Conservation (phyloP, 306 rosid genomes). For the Albizia julibrissin region DNA sequence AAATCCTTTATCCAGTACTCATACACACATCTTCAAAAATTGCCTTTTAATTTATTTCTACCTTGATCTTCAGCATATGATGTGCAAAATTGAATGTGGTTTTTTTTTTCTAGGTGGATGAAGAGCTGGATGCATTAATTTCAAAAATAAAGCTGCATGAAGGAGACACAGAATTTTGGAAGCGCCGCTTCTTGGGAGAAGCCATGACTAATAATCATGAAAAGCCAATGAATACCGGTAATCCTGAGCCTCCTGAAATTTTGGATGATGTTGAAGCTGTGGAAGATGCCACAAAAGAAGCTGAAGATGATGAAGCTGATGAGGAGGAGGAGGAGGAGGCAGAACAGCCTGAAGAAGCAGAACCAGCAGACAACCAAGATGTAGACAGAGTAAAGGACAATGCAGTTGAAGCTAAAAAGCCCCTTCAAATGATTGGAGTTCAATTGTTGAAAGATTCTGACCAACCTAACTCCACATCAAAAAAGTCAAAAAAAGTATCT, state of each 20-base stretch:
- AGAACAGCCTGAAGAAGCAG: slow-evolving; percentile 65
- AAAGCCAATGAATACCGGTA: slow-evolving; percentile 37
- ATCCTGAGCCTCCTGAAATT: slow-evolving; percentile 52
- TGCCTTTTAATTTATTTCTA: slow-evolving; percentile 24
- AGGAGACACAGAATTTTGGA: slow-evolving; percentile 96
- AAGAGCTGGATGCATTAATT: slow-evolving; percentile 83
- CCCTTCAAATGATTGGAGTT: slow-evolving; percentile 98
- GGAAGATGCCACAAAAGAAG: slow-evolving; percentile 67
- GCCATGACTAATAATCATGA: slow-evolving; percentile 53
- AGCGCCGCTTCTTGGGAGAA: slow-evolving; percentile 89
- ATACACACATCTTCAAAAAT: neutral
- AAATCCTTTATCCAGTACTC: slow-evolving; percentile 17
- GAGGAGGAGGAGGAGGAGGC: slow-evolving; percentile 68
- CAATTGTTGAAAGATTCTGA: slow-evolving; percentile 87
- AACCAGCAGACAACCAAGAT: slow-evolving; percentile 70
- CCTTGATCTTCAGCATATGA: slow-evolving; percentile 13
- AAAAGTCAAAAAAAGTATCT: slow-evolving; percentile 60
- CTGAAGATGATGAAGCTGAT: slow-evolving; percentile 74
- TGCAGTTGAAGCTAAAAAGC: slow-evolving; percentile 75
- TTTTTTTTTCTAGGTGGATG: slow-evolving; percentile 71
- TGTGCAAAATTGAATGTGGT: slow-evolving; percentile 33
- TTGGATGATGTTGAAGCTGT: slow-evolving; percentile 56
- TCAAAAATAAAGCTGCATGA: slow-evolving; percentile 80
- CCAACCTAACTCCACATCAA: slow-evolving; percentile 56
- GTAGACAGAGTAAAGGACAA: slow-evolving; percentile 77